Conservation (phyloP, 2,329 filamentous ascomycete genomes). For the Atkinsonella texensis region DNA sequence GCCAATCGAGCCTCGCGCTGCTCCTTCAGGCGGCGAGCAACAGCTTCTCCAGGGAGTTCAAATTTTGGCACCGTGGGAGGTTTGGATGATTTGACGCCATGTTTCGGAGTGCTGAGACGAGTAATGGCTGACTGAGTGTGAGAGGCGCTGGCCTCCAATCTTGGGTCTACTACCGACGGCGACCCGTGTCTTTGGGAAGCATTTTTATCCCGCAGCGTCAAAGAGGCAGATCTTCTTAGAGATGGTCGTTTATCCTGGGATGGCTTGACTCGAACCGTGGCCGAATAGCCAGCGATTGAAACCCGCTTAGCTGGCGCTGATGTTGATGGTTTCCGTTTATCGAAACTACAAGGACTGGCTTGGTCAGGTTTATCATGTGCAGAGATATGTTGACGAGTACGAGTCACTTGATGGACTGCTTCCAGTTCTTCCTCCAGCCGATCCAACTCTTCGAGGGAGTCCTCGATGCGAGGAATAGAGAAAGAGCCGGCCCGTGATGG, state of each 20-base stretch:
- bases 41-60: constrained; percentile 50
- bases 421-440: constrained; percentile 50
- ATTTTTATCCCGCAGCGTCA: constrained; percentile 22
- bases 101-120: constrained; percentile 24
- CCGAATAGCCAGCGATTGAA: constrained; percentile 21
- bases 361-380: constrained; percentile 8
- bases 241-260: constrained; percentile 23
- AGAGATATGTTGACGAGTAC: constrained; percentile 19
- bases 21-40: constrained; percentile 45
- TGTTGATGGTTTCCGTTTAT: constrained; percentile 9
- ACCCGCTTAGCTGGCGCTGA: constrained; percentile 14
- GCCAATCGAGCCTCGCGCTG: constrained; percentile 43
- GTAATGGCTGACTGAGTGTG: constrained; percentile 11
- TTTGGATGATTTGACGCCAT: constrained; percentile 39
- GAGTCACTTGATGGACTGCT: constrained; percentile 31
- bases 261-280: constrained; percentile 30
- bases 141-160: constrained; percentile 7
- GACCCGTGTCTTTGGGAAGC: constrained; percentile 7
- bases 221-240: constrained; percentile 30
- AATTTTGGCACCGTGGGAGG: constrained; percentile 42
- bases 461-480: constrained; percentile 43
- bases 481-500: constrained; percentile 20
- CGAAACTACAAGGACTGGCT: neutral
- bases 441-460: constrained; percentile 51
- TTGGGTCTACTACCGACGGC: constrained; percentile 6